Percentiles rank a stretch among this genome's conserved stretches.
phyloP scores from a whole-genome alignment of 495 filamentous ascomycete species.

The Achaetomiella virescens region DNA sequence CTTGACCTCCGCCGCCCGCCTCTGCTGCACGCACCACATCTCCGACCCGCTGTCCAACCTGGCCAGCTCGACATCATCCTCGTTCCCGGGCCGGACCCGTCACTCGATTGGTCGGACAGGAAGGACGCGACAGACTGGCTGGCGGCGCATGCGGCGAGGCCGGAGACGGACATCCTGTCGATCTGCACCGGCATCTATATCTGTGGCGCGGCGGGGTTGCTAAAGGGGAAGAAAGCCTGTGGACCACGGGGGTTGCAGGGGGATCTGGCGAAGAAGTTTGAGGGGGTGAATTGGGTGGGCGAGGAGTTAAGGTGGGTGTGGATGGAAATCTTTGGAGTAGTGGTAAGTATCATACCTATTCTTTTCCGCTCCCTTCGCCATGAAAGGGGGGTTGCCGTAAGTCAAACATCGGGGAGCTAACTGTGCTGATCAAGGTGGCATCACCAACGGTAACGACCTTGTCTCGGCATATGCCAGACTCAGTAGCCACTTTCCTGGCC shows the following conservation, averaged over 20 bases:
- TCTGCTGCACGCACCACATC: conserved; percentile 38
- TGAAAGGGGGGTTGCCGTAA: not conserved
- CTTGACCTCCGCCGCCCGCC: conserved; percentile 31
- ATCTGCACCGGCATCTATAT: conserved; percentile 51
- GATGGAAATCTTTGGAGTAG: conserved; percentile 58
- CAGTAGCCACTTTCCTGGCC: conserved; percentile 36
- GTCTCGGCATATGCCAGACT: conserved; percentile 49
- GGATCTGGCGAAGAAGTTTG: conserved; percentile 38
- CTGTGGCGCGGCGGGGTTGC: conserved; percentile 45
- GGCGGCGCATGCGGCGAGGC: conserved; percentile 30
- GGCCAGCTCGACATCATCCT: conserved; percentile 49
- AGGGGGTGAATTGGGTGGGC: conserved; percentile 41
- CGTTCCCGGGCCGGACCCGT: conserved; percentile 48
- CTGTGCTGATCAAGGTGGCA: conserved; percentile 38
- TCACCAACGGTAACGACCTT: conserved; percentile 60
- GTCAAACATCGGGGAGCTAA: not conserved
- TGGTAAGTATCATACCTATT: conserved; percentile 36
- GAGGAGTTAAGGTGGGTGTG: conserved; percentile 42
- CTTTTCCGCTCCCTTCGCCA: not conserved
- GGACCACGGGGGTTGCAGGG: conserved; percentile 48
- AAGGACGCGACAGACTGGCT: conserved; percentile 42
- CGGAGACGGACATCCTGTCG: conserved; percentile 42
- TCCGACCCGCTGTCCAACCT: conserved; percentile 37
- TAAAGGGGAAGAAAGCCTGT: conserved; percentile 42
- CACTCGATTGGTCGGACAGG: conserved; percentile 12